Percentiles rank a stretch among this genome's conserved stretches.
Evolutionary conservation across 1,284 basidiomycete genomes (phyloP).

Genomic region (Tilletia indica): DNA sequence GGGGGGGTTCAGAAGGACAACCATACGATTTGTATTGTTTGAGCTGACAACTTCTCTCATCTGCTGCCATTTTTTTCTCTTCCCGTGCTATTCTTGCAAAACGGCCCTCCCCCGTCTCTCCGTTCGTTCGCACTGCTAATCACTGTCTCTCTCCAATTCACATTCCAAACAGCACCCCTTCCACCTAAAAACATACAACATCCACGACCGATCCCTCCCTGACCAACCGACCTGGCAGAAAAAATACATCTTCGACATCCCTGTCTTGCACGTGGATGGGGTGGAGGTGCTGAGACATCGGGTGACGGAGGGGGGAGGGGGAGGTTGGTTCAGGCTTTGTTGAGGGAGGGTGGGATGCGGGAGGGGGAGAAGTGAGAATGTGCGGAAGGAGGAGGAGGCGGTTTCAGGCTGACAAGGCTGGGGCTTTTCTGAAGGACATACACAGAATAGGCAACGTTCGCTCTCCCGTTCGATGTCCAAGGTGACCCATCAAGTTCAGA

Average conservation of each 20-base stretch:
- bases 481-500: too few species aligned
- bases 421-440: too few species aligned
- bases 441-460: too few species aligned
- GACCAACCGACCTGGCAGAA: constrained; percentile 47
- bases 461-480: too few species aligned
- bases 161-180: constrained; percentile 27
- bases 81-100: too few species aligned
- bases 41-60: not conserved
- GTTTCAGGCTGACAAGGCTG: too few species aligned
- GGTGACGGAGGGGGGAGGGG: not conserved
- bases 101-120: too few species aligned
- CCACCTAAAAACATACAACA: constrained; percentile 43
- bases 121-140: not conserved
- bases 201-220: constrained; percentile 41
- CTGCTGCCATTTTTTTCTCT: constrained; percentile 4
- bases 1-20: too few species aligned
- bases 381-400: too few species aligned
- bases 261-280: constrained; percentile 44
- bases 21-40: too few species aligned
- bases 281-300: constrained; percentile 5
- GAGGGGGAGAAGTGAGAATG: too few species aligned
- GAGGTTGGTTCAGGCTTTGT: not conserved
- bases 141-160: not conserved
- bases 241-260: constrained; percentile 54
- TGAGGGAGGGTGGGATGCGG: too few species aligned